Percentiles rank a stretch among this genome's conserved stretches.
phyloP scores from a whole-genome alignment of 192 early-diverging fungal genomes.

The Backusella morwellensis region DNA sequence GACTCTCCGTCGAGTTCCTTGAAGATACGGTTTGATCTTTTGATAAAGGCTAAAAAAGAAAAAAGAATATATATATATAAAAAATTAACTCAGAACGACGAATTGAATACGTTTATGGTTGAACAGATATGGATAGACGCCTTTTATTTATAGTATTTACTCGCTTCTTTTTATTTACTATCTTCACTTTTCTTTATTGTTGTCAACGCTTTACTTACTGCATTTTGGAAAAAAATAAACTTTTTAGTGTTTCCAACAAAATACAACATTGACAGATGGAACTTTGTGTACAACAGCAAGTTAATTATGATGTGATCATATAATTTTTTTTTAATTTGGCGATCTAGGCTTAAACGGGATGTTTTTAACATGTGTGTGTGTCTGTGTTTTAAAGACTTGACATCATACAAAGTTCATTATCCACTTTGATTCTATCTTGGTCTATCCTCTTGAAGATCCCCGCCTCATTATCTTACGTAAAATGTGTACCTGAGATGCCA shows the following conservation, averaged over 20 bases:
- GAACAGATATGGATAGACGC: background rate
- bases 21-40: background rate
- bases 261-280: background rate
- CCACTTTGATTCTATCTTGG: background rate
- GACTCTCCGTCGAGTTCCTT: background rate
- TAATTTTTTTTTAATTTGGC: slow-evolving; percentile 16
- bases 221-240: background rate
- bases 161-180: background rate
- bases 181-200: background rate
- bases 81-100: background rate
- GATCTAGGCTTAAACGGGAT: background rate
- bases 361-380: background rate
- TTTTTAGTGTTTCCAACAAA: background rate
- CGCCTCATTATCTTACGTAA: background rate
- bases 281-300: background rate
- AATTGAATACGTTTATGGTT: background rate
- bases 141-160: background rate
- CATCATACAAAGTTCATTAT: background rate
- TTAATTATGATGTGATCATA: background rate
- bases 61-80: background rate
- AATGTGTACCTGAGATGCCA: background rate
- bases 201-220: background rate
- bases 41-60: slow-evolving; percentile 6
- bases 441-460: background rate
- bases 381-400: background rate